Evolutionary conservation across 1,284 basidiomycete species (phyloP).

Genomic region (Ustilago shanxiensis): DNA sequence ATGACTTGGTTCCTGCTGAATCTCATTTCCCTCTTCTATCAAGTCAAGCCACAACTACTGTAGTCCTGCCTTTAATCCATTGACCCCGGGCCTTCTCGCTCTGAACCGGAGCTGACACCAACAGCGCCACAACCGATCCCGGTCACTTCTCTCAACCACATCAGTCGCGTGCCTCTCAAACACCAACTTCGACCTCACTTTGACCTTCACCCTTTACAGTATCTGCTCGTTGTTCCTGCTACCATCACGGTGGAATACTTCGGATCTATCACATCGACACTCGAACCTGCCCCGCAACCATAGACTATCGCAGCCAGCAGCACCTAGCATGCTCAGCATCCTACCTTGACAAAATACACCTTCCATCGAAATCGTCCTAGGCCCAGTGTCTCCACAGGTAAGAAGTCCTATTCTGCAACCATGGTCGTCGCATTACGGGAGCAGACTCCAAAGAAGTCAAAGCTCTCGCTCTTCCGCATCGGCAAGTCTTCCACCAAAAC

Average conservation of each 20-base stretch:
- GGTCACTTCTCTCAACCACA: background rate
- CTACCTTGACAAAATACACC: background rate
- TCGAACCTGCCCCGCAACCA: too few species aligned
- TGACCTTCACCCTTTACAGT: background rate
- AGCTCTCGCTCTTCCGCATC: slow-evolving; percentile 48
- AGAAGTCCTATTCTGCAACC: background rate
- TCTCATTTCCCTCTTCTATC: background rate
- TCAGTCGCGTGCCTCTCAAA: background rate
- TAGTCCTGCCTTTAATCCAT: background rate
- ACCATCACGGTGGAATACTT: background rate
- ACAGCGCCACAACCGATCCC: background rate
- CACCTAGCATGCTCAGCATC: background rate
- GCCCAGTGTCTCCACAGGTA: background rate
- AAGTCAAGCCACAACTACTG: background rate
- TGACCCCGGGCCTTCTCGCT: background rate
- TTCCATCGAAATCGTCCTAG: background rate
- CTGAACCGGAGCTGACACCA: background rate
- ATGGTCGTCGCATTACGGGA: slow-evolving; percentile 37
- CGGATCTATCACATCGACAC: background rate
- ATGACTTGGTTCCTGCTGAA: slow-evolving; percentile 7
- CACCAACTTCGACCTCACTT: background rate
- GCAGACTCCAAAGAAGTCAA: slow-evolving; percentile 37
- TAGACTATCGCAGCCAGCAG: background rate
- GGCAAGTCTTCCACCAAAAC: slow-evolving; percentile 22
- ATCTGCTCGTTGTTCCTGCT: background rate